These are phyloP conservation scores for Zizania latifolia DNA, from an alignment of 176 grass and related monocot genomes.

Conservation along the genomic window DNA sequence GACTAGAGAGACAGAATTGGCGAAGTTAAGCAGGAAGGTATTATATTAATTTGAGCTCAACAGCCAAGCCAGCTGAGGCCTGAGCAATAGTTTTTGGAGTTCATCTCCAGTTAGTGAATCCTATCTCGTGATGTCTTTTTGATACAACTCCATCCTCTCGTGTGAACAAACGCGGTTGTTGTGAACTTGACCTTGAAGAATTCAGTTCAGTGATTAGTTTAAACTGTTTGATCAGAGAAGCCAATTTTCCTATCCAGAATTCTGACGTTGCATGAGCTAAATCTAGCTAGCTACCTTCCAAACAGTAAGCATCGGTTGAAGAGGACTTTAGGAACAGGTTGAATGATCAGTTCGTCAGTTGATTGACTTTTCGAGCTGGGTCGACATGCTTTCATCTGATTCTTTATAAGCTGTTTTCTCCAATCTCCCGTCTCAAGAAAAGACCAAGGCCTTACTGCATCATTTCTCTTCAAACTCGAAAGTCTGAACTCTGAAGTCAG, in stretches of 20 bases:
- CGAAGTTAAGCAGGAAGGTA: background rate
- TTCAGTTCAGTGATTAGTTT: slow-evolving; percentile 22
- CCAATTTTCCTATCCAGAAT: slow-evolving; percentile 1
- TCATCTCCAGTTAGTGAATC: background rate
- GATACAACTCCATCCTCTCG: background rate
- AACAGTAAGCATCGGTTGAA: background rate
- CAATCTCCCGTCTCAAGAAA: background rate
- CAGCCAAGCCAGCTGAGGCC: background rate
- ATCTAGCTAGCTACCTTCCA: background rate
- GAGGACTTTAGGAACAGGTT: background rate
- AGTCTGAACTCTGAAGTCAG: slow-evolving; percentile 20
- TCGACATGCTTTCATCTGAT: slow-evolving; percentile 1
- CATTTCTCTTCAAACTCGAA: background rate
- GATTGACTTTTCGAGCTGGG: background rate
- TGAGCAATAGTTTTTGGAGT: background rate
- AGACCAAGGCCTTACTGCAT: background rate
- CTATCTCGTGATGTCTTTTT: background rate
- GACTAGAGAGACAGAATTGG: background rate
- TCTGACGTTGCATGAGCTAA: slow-evolving; percentile 1
- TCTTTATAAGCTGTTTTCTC: background rate
- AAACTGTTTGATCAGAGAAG: background rate
- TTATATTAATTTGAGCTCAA: background rate
- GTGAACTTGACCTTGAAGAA: slow-evolving; percentile 32
- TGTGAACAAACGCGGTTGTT: slow-evolving; percentile 5
- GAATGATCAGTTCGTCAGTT: slow-evolving; percentile 4